These are phyloP conservation scores for Rhizophora apiculata DNA, from an alignment of 345 rosid species.

Conservation along the genomic window DNA sequence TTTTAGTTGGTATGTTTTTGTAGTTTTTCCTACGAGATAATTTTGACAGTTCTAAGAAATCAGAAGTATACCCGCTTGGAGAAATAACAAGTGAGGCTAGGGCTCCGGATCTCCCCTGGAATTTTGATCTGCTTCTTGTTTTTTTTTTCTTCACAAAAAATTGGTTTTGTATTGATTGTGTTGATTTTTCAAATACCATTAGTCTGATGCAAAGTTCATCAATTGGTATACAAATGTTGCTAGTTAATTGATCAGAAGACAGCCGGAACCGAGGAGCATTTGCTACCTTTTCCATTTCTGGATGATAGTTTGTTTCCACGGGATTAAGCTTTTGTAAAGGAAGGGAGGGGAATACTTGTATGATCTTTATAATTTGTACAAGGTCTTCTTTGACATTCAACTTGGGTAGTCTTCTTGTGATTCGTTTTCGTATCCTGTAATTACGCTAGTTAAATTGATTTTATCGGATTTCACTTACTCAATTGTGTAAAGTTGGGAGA, in stretches of 20 bases:
- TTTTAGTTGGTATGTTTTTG: not conserved
- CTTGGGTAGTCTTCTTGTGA: too few relatives aligned
- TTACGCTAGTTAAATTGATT: too few relatives aligned
- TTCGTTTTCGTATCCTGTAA: too few relatives aligned
- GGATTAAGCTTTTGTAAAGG: too few relatives aligned
- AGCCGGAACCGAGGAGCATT: too few relatives aligned
- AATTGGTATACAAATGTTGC: conserved; percentile 5
- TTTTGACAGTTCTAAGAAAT: conserved; percentile 23
- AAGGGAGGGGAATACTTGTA: too few relatives aligned
- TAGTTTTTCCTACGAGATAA: conserved; percentile 27
- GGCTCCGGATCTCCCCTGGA: conserved; percentile 3
- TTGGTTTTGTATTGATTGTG: conserved; percentile 24
- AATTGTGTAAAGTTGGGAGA: too few relatives aligned
- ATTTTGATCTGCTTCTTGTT: not conserved
- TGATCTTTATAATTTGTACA: too few relatives aligned
- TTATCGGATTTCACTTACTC: too few relatives aligned
- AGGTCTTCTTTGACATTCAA: too few relatives aligned
- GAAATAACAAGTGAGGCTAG: conserved; percentile 13
- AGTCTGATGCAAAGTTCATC: conserved; percentile 12
- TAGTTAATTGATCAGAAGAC: not conserved
- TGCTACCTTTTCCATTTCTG: too few relatives aligned
- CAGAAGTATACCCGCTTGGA: not conserved
- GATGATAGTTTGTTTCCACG: too few relatives aligned
- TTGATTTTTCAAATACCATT: conserved; percentile 9
- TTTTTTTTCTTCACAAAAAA: conserved; percentile 9